Evolutionary conservation across 2,329 filamentous ascomycete species (phyloP).

Genomic region (Fusarium sp.): DNA sequence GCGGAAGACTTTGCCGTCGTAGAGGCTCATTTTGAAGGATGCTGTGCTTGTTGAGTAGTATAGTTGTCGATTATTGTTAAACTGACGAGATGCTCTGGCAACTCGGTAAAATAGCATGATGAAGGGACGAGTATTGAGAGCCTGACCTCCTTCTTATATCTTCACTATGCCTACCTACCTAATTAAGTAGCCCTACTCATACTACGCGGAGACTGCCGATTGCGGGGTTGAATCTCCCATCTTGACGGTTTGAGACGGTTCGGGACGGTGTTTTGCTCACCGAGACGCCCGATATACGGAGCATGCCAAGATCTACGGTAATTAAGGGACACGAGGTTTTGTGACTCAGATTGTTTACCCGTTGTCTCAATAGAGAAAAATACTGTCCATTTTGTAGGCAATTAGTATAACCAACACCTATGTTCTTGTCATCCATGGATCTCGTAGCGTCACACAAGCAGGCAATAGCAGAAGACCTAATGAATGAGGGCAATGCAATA

Average conservation of each 20-base stretch:
- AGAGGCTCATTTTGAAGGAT: conserved; percentile 14
- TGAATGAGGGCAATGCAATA: conserved; percentile 36
- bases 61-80: background rate
- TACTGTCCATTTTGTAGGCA: background rate
- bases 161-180: background rate
- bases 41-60: background rate
- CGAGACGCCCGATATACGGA: conserved; percentile 12
- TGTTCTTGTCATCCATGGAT: background rate
- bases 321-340: background rate
- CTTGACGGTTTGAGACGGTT: conserved; percentile 19
- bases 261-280: conserved; percentile 11
- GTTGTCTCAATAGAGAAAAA: background rate
- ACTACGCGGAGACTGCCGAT: conserved; percentile 15
- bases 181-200: background rate
- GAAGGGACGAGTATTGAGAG: background rate
- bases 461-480: background rate
- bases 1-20: conserved; percentile 30
- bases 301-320: background rate
- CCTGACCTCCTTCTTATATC: background rate
- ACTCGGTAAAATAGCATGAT: background rate
- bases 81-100: background rate
- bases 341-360: background rate
- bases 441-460: too few species aligned
- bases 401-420: background rate
- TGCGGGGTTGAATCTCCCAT: conserved; percentile 19